Conservation (phyloP, 768 basidiomycete genomes). For the Naganishia friedmannii region DNA sequence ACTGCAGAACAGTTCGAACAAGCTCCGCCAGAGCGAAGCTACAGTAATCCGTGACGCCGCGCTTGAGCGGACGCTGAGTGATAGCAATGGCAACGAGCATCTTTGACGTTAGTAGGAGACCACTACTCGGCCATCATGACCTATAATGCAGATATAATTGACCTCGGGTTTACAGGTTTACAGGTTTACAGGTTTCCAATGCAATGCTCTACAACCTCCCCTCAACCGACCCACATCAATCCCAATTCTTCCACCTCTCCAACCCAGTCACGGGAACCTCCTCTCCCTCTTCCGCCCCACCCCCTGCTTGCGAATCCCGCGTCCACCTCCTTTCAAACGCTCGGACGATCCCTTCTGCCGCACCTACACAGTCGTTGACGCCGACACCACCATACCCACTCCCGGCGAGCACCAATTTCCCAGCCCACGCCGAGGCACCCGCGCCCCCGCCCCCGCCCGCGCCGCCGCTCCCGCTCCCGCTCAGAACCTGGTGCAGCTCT, state of each 20-base stretch:
- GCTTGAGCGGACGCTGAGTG: too few relatives aligned
- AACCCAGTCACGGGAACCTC: slow-evolving; percentile 39
- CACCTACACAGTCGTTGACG: slow-evolving; percentile 77
- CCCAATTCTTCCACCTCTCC: slow-evolving; percentile 40
- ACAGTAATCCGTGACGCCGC: too few relatives aligned
- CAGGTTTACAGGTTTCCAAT: not conserved
- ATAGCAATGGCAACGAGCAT: too few relatives aligned
- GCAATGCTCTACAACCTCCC: not conserved
- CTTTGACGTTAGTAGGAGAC: too few relatives aligned
- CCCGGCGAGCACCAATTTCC: slow-evolving; percentile 66
- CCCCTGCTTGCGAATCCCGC: not conserved
- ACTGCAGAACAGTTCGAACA: too few relatives aligned
- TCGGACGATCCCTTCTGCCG: slow-evolving; percentile 59
- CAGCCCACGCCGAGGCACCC: slow-evolving; percentile 54
- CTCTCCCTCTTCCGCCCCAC: slow-evolving; percentile 17
- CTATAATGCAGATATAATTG: too few relatives aligned
- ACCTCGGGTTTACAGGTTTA: not conserved
- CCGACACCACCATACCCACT: slow-evolving; percentile 84
- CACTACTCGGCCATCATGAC: too few relatives aligned
- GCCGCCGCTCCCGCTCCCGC: too few relatives aligned
- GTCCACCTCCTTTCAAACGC: slow-evolving; percentile 28
- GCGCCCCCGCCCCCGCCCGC: too few relatives aligned
- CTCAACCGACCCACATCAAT: slow-evolving; percentile 3
- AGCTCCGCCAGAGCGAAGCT: too few relatives aligned
- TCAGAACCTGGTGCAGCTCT: slow-evolving; percentile 58